Evolutionary conservation across 2,329 filamentous ascomycete species (phyloP), one percentile per base, ranked within the genome.

Genomic region (Triangularia setosa): DNA sequence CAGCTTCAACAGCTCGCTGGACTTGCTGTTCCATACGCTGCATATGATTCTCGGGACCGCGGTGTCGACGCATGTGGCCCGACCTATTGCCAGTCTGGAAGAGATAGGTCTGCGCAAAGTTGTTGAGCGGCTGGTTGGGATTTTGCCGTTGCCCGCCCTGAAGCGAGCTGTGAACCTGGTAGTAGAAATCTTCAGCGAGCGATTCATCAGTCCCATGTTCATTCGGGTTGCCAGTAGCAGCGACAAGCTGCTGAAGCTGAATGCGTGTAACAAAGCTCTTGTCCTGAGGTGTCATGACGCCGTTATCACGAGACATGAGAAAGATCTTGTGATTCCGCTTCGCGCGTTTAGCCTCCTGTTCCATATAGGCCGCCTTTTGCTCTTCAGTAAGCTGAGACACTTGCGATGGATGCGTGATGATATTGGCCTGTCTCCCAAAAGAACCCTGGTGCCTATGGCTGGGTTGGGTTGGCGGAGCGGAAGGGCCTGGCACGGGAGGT

Each of bases 21-120:
- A 99, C 96, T 77, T 99, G 95, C 77, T 99, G 95, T 77, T 99
- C 94, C 95, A 99, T 99, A 62, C 95, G 90, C 76, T 98, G 95
- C 80, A 98, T 92, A 74, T 99, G 95, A 75, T 97, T 99, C 76
- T 99, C 95, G 18, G 92, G 93, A 53, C 90, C 92, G 65, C 92
- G 86, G 66, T 89, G 87, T 68, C 93, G 87, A 67, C 93, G 83
- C 73, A 87, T 85, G 52, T 85, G 87, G 62, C 90, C 90, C 69
- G 93, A 87, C 21, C 93, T 88, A 70, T 90, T 91, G 27, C 94
- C 94, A 2, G 94, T 97, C 77, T 98, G 94, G 77, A 96, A 96
- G 2, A 99, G 83, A 73, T 99, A 99, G 0, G 95, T 99, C 77
- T 99, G 95, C 0, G 95, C 95, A 76, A 99, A 98, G 76, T 97